These are phyloP conservation scores for Lactifluus piperatus DNA, from an alignment of 768 basidiomycete species.

Conservation along the genomic window DNA sequence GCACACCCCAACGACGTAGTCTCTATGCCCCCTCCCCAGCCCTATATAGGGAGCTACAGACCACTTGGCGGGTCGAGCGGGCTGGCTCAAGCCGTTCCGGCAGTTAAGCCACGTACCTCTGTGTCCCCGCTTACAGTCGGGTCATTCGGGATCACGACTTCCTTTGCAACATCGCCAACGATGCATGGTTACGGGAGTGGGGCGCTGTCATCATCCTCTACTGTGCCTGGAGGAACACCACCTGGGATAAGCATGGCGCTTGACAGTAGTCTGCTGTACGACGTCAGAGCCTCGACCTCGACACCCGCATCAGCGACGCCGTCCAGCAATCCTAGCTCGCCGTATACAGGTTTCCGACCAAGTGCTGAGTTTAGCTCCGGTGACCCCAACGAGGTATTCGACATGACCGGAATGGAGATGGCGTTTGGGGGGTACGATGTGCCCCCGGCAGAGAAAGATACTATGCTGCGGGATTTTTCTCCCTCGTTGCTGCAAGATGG, in stretches of 20 bases:
- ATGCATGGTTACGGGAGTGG: not conserved
- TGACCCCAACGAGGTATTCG: not conserved
- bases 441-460: not conserved
- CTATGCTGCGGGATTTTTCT: conserved; percentile 5
- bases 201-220: not conserved
- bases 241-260: not conserved
- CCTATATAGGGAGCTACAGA: not conserved
- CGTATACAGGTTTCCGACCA: not conserved
- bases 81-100: not conserved
- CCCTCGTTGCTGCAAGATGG: conserved; percentile 9
- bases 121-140: not conserved
- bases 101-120: not conserved
- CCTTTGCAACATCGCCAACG: not conserved
- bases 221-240: not conserved
- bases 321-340: not conserved
- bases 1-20: not conserved
- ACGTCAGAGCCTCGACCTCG: not conserved
- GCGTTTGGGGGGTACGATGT: conserved; percentile 10
- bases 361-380: not conserved
- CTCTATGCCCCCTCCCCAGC: not conserved
- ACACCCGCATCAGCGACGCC: not conserved
- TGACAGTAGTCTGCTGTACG: not conserved
- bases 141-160: not conserved
- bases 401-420: conserved; percentile 7
- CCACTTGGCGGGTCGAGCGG: conserved; percentile 10